phyloP scores from a whole-genome alignment of 495 filamentous ascomycete species.

The Aspergillus affinis region DNA sequence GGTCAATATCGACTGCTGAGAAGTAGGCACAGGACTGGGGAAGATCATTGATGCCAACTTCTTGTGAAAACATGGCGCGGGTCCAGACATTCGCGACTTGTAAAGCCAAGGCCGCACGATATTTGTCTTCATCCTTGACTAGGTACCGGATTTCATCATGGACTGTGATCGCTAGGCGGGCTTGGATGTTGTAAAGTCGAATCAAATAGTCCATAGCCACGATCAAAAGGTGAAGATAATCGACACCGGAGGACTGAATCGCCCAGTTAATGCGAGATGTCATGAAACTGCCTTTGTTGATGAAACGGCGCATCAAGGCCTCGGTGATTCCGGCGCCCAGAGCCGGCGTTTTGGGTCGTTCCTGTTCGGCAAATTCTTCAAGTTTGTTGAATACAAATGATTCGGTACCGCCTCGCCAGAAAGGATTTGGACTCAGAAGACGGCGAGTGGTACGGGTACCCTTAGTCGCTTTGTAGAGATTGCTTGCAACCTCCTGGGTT shows the following conservation, averaged over 20 bases:
- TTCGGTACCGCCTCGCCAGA: slow-evolving; percentile 97
- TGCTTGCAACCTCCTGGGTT: slow-evolving; percentile 70
- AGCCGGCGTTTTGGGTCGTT: slow-evolving; percentile 84
- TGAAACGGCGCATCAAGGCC: slow-evolving; percentile 81
- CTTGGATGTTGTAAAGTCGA: slow-evolving; percentile 78
- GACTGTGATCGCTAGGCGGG: slow-evolving; percentile 87
- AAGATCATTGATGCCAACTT: slow-evolving; percentile 93
- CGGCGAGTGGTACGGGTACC: slow-evolving; percentile 74
- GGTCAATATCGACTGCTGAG: slow-evolving; percentile 91
- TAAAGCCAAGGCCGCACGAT: slow-evolving; percentile 83
- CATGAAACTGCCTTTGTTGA: slow-evolving; percentile 89
- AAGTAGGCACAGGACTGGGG: slow-evolving; percentile 95
- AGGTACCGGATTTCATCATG: slow-evolving; percentile 98
- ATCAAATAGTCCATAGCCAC: slow-evolving; percentile 92
- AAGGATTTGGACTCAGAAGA: slow-evolving; percentile 65
- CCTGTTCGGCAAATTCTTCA: slow-evolving; percentile 95
- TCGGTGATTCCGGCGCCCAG: slow-evolving; percentile 97
- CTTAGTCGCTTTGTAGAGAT: slow-evolving; percentile 87
- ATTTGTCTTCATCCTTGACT: slow-evolving; percentile 81
- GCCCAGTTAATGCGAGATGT: slow-evolving; percentile 99
- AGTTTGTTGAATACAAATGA: slow-evolving; percentile 97
- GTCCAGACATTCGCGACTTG: slow-evolving; percentile 97
- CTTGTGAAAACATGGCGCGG: slow-evolving; percentile 92
- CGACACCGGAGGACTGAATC: slow-evolving; percentile 94
- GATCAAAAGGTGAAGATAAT: slow-evolving; percentile 95